These are phyloP conservation scores for Lasiodiplodia sp. DNA, from an alignment of 2,329 filamentous ascomycete genomes.

Conservation along the genomic window DNA sequence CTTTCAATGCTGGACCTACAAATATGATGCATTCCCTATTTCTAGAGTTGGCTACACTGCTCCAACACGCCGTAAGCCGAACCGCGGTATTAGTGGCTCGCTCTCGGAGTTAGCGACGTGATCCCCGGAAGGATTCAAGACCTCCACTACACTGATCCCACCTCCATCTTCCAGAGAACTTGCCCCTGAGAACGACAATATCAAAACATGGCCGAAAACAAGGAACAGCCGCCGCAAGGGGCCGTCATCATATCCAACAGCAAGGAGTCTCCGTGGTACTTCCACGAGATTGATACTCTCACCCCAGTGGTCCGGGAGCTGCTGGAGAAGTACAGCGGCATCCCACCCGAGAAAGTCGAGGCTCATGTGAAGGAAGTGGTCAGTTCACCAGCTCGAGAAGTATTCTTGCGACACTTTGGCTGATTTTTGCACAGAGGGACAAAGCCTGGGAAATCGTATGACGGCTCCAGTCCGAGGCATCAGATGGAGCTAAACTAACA, in stretches of 20 bases:
- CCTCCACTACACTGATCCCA: neutral
- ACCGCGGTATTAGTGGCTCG: neutral
- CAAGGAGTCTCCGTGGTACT: constrained; percentile 42
- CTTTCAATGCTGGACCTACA: neutral
- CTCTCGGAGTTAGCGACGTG: neutral
- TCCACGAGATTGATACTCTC: constrained; percentile 41
- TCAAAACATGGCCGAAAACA: constrained; percentile 2
- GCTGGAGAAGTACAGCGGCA: constrained; percentile 49
- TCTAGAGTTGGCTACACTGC: neutral
- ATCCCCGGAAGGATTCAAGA: neutral
- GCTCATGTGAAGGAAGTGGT: constrained; percentile 47
- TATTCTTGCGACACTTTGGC: neutral
- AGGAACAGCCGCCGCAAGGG: neutral
- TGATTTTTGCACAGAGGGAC: constrained; percentile 36
- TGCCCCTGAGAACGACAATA: neutral
- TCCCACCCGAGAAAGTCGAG: constrained; percentile 44
- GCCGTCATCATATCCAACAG: neutral
- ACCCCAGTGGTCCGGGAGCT: constrained; percentile 42
- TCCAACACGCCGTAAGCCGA: neutral
- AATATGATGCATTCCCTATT: neutral
- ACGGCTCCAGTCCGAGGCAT: neutral
- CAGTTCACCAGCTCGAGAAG: constrained; percentile 26
- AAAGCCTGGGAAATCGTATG: constrained; percentile 43
- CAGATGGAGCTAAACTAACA: neutral
- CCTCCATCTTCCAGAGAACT: neutral